These are phyloP conservation scores for Hemisphaericaspora lyxosophila DNA, from an alignment of 1,139 yeast species.

Conservation along the genomic window DNA sequence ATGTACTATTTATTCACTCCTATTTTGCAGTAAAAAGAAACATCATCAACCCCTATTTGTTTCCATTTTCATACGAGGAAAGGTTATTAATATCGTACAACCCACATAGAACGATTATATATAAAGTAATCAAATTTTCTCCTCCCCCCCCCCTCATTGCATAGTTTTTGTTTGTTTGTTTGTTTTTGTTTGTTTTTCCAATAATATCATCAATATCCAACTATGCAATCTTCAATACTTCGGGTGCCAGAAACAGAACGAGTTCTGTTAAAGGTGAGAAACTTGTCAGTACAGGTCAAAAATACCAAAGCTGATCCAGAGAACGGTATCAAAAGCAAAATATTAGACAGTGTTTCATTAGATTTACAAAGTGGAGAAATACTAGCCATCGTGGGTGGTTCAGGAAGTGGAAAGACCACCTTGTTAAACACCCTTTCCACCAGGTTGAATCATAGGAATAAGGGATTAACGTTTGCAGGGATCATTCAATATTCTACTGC, in stretches of 20 bases:
- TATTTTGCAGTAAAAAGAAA: too few species aligned
- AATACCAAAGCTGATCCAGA: not conserved
- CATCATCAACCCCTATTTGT: too few species aligned
- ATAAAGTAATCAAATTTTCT: too few species aligned
- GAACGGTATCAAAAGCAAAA: not conserved
- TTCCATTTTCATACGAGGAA: too few species aligned
- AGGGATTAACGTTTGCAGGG: not conserved
- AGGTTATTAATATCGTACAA: too few species aligned
- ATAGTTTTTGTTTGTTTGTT: too few species aligned
- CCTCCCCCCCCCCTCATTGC: too few species aligned
- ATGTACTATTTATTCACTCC: too few species aligned
- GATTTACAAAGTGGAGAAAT: not conserved
- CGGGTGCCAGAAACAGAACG: not conserved
- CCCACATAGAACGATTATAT: too few species aligned
- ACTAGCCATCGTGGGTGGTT: conserved; percentile 28
- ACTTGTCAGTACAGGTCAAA: not conserved
- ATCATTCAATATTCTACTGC: conserved; percentile 12
- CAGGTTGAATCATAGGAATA: conserved; percentile 21
- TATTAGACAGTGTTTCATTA: not conserved
- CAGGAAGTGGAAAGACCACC: conserved; percentile 36
- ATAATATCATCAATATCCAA: too few species aligned
- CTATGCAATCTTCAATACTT: not conserved
- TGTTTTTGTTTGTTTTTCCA: too few species aligned
- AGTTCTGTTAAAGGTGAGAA: not conserved
- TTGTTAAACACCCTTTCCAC: conserved; percentile 31